Evolutionary conservation across 2,329 filamentous ascomycete species (phyloP).

Genomic region (Colletotrichum liriopes): DNA sequence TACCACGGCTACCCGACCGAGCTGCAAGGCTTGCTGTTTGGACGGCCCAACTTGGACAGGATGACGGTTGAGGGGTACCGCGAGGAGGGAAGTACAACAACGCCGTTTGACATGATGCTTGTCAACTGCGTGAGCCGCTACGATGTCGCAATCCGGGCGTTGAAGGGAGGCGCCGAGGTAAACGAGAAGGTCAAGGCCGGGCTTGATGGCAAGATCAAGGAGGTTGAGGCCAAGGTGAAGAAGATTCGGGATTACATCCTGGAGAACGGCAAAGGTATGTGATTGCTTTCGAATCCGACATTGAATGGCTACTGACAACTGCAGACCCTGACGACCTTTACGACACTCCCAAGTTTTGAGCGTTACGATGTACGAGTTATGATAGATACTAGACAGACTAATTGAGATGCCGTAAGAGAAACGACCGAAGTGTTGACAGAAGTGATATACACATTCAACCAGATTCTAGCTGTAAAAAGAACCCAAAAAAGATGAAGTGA

Average conservation of each 20-base stretch:
- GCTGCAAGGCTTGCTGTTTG: constrained; percentile 74
- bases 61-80: constrained; percentile 72
- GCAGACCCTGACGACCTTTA: constrained; percentile 68
- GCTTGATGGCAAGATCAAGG: constrained; percentile 62
- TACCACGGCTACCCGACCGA: constrained; percentile 77
- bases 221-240: constrained; percentile 64
- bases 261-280: constrained; percentile 66
- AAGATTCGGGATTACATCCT: constrained; percentile 68
- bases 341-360: constrained; percentile 60
- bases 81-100: constrained; percentile 78
- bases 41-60: constrained; percentile 65
- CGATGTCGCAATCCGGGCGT: constrained; percentile 70
- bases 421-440: too few relatives aligned
- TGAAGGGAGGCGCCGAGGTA: constrained; percentile 62
- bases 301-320: constrained; percentile 34
- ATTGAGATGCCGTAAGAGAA: not conserved
- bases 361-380: not conserved
- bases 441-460: not conserved
- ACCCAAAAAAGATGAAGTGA: not conserved
- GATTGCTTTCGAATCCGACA: constrained; percentile 1
- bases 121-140: constrained; percentile 73
- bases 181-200: constrained; percentile 64
- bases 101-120: constrained; percentile 80
- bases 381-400: not conserved
- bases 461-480: not conserved